Evolutionary conservation across 805 yeast species (phyloP).

Genomic region (Scheffersomyces lignosus): DNA sequence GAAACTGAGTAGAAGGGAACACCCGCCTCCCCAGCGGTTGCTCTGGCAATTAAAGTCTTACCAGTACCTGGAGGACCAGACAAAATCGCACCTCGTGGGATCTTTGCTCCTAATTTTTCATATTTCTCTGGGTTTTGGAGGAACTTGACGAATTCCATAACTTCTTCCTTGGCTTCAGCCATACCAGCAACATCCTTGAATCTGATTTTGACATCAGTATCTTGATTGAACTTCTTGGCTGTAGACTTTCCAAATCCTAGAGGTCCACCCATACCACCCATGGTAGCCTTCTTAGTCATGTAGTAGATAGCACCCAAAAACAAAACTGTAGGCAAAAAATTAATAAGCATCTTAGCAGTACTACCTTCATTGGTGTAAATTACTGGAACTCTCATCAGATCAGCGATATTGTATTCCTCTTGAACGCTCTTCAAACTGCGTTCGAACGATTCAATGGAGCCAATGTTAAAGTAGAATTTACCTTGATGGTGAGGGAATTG

Average conservation of each 20-base stretch:
- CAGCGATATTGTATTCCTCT: constrained; percentile 61
- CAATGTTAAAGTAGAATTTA: constrained; percentile 66
- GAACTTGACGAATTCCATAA: constrained; percentile 95
- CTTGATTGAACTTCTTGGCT: constrained; percentile 89
- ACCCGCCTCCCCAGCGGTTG: constrained; percentile 99
- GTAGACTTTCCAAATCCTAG: constrained; percentile 85
- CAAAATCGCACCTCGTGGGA: constrained; percentile 96
- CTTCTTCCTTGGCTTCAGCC: constrained; percentile 95
- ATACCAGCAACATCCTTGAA: constrained; percentile 97
- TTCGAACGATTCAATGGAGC: constrained; percentile 88
- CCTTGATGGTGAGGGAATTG: constrained; percentile 35
- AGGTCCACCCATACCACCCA: constrained; percentile 80
- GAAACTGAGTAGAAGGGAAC: constrained; percentile 95
- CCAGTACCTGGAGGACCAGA: constrained; percentile 99
- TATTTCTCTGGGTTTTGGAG: constrained; percentile 87
- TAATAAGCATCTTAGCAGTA: constrained; percentile 59
- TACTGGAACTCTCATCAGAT: constrained; percentile 74
- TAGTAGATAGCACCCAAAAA: constrained; percentile 88
- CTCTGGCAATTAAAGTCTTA: constrained; percentile 93
- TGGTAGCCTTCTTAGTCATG: constrained; percentile 68
- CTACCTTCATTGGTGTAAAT: constrained; percentile 73
- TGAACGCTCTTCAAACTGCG: constrained; percentile 74
- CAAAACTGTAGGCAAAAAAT: constrained; percentile 84
- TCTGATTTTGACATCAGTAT: constrained; percentile 82
- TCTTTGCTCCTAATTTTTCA: constrained; percentile 92